Conservation (phyloP, 495 filamentous ascomycete species). For the Massariosphaeria phaeospora region DNA sequence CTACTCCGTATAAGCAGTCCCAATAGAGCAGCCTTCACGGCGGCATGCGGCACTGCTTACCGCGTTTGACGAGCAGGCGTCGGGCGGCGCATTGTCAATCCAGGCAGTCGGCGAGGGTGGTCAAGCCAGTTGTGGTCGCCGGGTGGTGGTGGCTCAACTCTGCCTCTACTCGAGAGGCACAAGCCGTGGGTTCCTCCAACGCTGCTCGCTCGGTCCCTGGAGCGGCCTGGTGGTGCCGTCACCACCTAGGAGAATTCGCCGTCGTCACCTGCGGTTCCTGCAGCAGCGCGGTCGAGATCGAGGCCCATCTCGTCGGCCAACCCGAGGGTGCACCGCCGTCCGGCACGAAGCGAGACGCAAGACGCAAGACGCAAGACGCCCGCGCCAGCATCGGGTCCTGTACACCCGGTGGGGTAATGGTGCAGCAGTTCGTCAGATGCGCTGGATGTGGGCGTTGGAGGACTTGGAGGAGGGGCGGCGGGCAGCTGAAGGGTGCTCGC, state of each 20-base stretch:
- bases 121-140: background rate
- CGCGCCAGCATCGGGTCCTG: conserved; percentile 8
- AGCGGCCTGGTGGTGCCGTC: too few species aligned
- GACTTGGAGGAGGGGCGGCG: background rate
- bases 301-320: background rate
- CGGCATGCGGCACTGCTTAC: too few species aligned
- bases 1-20: too few species aligned
- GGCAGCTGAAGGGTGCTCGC: conserved; percentile 21
- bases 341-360: conserved; percentile 25
- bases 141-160: background rate
- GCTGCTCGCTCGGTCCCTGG: too few species aligned
- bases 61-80: conserved; percentile 4
- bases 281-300: background rate
- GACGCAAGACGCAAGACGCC: too few species aligned
- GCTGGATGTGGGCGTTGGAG: background rate
- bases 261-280: too few species aligned
- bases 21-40: too few species aligned
- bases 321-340: conserved; percentile 12
- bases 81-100: conserved; percentile 6
- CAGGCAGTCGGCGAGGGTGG: conserved; percentile 1
- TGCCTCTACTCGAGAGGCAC: too few species aligned
- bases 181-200: too few species aligned
- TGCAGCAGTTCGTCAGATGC: conserved; percentile 9
- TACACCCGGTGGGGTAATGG: conserved; percentile 30
- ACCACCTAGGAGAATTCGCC: too few species aligned